Evolutionary conservation across 768 basidiomycete species (phyloP).

Genomic region (Tulasnella sp.): DNA sequence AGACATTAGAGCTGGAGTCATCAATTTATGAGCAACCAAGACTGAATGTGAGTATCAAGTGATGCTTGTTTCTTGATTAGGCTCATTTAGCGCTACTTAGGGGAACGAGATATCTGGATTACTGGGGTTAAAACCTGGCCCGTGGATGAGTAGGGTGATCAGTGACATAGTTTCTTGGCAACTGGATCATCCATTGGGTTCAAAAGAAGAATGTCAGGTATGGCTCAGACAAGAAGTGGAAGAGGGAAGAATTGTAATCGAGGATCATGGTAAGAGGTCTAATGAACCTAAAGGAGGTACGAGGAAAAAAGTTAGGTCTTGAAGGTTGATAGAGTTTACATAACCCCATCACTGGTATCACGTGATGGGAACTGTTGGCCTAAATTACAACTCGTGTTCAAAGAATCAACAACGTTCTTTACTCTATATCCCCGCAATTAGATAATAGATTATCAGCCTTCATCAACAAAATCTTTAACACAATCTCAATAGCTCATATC

Average conservation of each 20-base stretch:
- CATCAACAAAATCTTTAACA: too few species aligned
- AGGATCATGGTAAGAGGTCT: too few species aligned
- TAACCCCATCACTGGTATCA: too few species aligned
- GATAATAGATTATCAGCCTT: too few species aligned
- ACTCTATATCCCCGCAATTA: too few species aligned
- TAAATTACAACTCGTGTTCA: too few species aligned
- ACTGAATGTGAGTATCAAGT: conserved; percentile 54
- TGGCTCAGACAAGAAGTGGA: conserved; percentile 50
- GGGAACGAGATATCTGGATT: conserved; percentile 50
- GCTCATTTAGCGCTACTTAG: conserved; percentile 30
- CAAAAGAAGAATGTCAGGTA: conserved; percentile 48
- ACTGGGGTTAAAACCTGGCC: conserved; percentile 48
- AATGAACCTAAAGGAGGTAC: too few species aligned
- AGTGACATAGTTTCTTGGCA: conserved; percentile 74
- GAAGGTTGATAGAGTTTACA: too few species aligned
- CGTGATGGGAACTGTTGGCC: too few species aligned
- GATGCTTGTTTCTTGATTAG: neutral
- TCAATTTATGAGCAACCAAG: conserved; percentile 58
- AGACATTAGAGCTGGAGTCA: conserved; percentile 45
- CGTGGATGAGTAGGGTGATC: conserved; percentile 53
- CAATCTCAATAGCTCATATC: too few species aligned
- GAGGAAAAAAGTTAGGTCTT: too few species aligned
- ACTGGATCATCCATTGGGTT: conserved; percentile 54
- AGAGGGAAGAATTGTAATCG: conserved; percentile 5
- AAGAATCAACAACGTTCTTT: too few species aligned